These are phyloP conservation scores for Stachybotrys chartarum DNA, from an alignment of 2,329 filamentous ascomycete genomes.

Conservation along the genomic window DNA sequence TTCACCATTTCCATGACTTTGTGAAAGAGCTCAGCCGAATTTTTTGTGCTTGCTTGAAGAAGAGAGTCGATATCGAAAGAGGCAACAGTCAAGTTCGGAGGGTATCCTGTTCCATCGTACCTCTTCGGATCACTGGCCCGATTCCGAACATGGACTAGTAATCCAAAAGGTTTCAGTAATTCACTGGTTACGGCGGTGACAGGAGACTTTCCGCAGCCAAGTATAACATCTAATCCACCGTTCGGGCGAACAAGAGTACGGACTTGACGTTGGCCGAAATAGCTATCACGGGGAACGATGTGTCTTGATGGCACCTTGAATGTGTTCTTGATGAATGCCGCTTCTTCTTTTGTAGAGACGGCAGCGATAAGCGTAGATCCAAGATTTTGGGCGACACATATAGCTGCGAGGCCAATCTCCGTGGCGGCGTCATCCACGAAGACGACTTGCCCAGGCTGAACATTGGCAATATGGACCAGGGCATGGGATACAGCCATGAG, in stretches of 20 bases:
- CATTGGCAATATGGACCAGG: conserved; percentile 9
- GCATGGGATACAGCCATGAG: conserved; percentile 3
- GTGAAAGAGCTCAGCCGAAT: not conserved
- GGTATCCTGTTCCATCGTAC: not conserved
- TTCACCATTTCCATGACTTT: not conserved
- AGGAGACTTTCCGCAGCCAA: conserved; percentile 2
- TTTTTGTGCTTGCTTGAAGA: not conserved
- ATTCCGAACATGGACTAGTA: conserved; percentile 1
- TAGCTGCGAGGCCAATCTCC: conserved; percentile 8
- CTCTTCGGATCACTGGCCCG: not conserved
- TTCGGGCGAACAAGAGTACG: not conserved
- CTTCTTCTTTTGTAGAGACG: conserved; percentile 1
- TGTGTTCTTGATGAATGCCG: not conserved
- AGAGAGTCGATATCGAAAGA: conserved; percentile 1
- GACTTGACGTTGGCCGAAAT: not conserved
- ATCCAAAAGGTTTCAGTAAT: conserved; percentile 3
- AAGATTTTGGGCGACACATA: conserved; percentile 8
- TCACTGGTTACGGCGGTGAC: not conserved
- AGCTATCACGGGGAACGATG: conserved; percentile 3
- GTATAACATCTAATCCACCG: conserved; percentile 3
- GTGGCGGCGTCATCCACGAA: conserved; percentile 12
- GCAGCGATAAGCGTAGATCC: conserved; percentile 9
- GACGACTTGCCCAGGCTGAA: conserved; percentile 9
- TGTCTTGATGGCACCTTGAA: conserved; percentile 2
- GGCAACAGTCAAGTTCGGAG: conserved; percentile 1